Base-by-base conservation (phyloP, 495 filamentous ascomycete genomes). In the Apiosordaria backusii region DNA sequence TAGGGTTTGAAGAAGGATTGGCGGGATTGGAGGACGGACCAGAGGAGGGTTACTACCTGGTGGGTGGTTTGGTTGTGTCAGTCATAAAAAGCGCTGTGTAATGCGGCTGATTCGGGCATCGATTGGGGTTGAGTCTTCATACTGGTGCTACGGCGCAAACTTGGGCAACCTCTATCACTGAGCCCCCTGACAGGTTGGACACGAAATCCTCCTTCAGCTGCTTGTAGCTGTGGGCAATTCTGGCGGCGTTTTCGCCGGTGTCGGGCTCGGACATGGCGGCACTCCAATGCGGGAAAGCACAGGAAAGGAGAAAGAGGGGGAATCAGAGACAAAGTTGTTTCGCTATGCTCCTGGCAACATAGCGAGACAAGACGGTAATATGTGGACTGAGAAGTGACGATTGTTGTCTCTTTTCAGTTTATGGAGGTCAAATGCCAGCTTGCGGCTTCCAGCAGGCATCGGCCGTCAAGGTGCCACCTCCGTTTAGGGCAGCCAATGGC, bases 151-250 rank as follows among this genome's bases (percentile, higher is more conserved):
- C 88, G 5, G 89, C 84, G 50, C 90, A 90, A 57, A 98, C 89
- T 66, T 83, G 81, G 70, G 96, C 93, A 79, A 99, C 94, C 73
- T 99, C 95, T 26, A 79, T 74, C 58, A 97, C 88, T 16, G 84
- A 81, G 50, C 94, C 92, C 50, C 95, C 95, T n/a, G 89, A 87
- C 35, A 96, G 87, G 74, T 92, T 90, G 21, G 94, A 97, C 70
- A 99, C 95, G 73, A 96, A 97, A 64, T 91, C 92, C 82, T 97
- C 93, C 76, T 98, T 99, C 60, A 88, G 84, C 61, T 88, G 84
- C 80, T 98, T 99, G 80, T 96, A 94, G 77, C 82, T 87, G 16
- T 70, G 76, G 40, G 75, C 68, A 9, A 73, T 60, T 16, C 73
- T 69, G 53, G 77, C 74, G 58, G 75, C 63, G 65, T 71, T 69